Percentiles rank a stretch among this genome's conserved stretches.
Conservation (phyloP, 495 filamentous ascomycete species). For the Aspergillus baeticus region DNA sequence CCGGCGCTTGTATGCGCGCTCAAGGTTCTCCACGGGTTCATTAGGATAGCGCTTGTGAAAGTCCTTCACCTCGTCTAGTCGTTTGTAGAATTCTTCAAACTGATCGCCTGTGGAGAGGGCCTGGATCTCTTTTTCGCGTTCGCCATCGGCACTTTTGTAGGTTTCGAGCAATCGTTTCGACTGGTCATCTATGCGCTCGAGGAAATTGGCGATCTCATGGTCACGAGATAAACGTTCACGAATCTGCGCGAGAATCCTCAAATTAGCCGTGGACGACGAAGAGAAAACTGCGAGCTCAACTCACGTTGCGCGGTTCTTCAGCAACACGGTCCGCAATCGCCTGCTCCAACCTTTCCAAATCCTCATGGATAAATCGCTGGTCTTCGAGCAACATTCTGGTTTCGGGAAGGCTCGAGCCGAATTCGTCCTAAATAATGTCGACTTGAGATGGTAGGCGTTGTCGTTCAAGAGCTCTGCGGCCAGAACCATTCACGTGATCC, state of each 20-base stretch:
- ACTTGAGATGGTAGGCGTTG: conserved; percentile 5
- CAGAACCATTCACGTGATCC: conserved; percentile 28
- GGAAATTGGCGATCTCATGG: conserved; percentile 85
- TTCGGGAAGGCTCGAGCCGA: neutral
- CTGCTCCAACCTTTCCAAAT: conserved; percentile 91
- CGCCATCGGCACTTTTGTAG: conserved; percentile 74
- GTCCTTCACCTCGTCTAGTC: conserved; percentile 74
- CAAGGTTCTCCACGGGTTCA: conserved; percentile 91
- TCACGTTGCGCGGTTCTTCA: conserved; percentile 85
- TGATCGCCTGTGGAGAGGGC: conserved; percentile 82
- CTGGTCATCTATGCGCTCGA: conserved; percentile 82
- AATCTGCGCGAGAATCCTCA: conserved; percentile 55
- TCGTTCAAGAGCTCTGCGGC: conserved; percentile 31
- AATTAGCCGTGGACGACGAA: neutral
- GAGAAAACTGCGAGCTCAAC: conserved; percentile 26
- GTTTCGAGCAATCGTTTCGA: conserved; percentile 77
- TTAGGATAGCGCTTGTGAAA: conserved; percentile 91
- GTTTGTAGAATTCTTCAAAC: conserved; percentile 89
- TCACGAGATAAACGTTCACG: conserved; percentile 83
- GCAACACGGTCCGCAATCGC: conserved; percentile 85
- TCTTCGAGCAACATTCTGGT: conserved; percentile 80
- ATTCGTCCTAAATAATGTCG: neutral
- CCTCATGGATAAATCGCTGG: conserved; percentile 89
- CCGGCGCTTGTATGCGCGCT: conserved; percentile 81
- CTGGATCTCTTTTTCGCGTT: conserved; percentile 76